A percentile compares a stretch with the other conserved stretches of the same genome.
phyloP scores from a whole-genome alignment of 768 basidiomycete genomes.

The Tricholoma flavovirens region DNA sequence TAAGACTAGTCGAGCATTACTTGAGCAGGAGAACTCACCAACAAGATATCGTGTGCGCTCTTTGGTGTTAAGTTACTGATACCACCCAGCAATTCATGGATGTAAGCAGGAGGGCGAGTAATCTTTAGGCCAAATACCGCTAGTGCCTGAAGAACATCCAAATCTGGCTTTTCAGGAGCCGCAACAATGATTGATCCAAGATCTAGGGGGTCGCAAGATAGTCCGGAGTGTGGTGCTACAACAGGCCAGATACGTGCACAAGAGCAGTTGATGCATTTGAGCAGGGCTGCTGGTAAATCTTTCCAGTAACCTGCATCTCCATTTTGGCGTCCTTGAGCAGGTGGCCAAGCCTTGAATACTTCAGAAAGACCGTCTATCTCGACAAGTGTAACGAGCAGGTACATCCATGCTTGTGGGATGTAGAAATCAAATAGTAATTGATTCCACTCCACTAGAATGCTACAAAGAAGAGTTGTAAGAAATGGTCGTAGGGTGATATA shows the following conservation, averaged over 20 bases:
- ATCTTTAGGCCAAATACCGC: constrained; percentile 28
- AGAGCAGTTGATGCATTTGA: constrained; percentile 20
- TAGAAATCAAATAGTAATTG: constrained; percentile 36
- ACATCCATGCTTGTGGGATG: constrained; percentile 40
- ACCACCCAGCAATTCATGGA: constrained; percentile 23
- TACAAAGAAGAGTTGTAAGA: constrained; percentile 13
- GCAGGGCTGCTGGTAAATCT: constrained; percentile 24
- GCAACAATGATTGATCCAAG: constrained; percentile 23
- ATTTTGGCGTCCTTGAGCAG: constrained; percentile 23
- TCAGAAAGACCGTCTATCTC: constrained; percentile 15
- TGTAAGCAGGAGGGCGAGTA: constrained; percentile 29
- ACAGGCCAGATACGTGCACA: constrained; percentile 32
- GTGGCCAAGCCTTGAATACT: constrained; percentile 38
- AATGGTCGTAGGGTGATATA: not conserved
- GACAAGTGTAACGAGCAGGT: constrained; percentile 27
- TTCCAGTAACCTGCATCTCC: constrained; percentile 39
- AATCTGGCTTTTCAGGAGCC: constrained; percentile 11
- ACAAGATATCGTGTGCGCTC: constrained; percentile 22
- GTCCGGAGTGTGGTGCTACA: constrained; percentile 6
- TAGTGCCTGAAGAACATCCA: constrained; percentile 23
- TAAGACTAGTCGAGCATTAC: not conserved
- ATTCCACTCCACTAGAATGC: constrained; percentile 45
- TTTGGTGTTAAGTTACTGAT: constrained; percentile 20
- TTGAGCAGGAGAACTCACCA: constrained; percentile 19
- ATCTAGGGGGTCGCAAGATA: not conserved